Conservation (phyloP, 1,284 basidiomycete species). For the Puccinia polysora region DNA sequence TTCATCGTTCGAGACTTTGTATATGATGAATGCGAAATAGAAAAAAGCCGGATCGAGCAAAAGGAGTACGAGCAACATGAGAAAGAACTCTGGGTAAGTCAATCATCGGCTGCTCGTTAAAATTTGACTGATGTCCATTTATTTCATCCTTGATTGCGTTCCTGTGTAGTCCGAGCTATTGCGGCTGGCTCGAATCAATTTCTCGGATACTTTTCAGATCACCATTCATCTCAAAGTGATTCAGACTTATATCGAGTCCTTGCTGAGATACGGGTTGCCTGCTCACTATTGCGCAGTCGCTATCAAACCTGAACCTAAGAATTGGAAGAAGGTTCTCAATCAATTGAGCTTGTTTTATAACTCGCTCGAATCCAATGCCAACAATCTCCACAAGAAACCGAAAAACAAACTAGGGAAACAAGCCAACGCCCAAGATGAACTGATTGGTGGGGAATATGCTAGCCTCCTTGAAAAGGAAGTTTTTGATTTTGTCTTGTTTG, state of each 20-base stretch:
- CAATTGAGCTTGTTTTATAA: conserved; percentile 71
- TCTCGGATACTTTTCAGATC: conserved; percentile 92
- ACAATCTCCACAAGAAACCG: not conserved
- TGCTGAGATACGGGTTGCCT: conserved; percentile 89
- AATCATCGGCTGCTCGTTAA: not conserved
- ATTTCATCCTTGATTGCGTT: not conserved
- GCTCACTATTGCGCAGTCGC: conserved; percentile 79
- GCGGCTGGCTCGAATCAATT: conserved; percentile 87
- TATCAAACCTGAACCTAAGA: conserved; percentile 85
- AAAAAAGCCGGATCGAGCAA: conserved; percentile 76
- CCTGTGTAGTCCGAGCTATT: conserved; percentile 76
- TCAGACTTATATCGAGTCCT: conserved; percentile 88
- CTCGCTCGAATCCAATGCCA: conserved; percentile 59
- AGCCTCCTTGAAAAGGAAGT: conserved; percentile 42
- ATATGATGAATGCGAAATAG: conserved; percentile 80
- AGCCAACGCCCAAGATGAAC: conserved; percentile 5
- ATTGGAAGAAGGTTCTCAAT: conserved; percentile 67
- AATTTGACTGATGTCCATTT: not conserved
- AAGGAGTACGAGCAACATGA: conserved; percentile 76
- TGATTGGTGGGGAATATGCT: conserved; percentile 37
- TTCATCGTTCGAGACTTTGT: conserved; percentile 90
- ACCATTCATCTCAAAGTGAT: conserved; percentile 89
- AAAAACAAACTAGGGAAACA: conserved; percentile 11
- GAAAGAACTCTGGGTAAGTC: conserved; percentile 87
- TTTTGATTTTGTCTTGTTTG: conserved; percentile 44